Evolutionary conservation across 495 filamentous ascomycete genomes (phyloP).

Genomic region (Thermothielavioides terrestris): DNA sequence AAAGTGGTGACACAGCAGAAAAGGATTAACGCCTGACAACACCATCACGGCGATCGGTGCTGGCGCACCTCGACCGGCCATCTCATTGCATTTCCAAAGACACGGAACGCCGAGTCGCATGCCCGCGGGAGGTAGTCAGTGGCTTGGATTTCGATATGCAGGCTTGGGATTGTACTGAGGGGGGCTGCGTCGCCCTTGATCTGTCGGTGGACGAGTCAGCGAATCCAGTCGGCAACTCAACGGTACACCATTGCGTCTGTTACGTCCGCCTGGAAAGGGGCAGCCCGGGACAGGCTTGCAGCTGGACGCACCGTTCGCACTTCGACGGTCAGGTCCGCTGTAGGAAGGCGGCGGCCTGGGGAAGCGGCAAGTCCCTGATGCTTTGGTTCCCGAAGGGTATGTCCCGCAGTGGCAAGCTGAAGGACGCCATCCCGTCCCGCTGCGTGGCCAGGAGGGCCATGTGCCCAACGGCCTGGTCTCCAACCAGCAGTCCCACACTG

Average conservation of each 20-base stretch:
- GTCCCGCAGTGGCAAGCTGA: constrained; percentile 10
- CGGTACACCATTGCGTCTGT: too few relatives aligned
- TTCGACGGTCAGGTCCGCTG: constrained; percentile 12
- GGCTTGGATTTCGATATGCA: constrained; percentile 18
- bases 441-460: constrained; percentile 19
- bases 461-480: constrained; percentile 11
- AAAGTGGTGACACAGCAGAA: constrained; percentile 10
- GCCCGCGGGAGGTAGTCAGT: constrained; percentile 10
- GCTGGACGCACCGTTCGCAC: constrained; percentile 17
- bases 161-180: constrained; percentile 7
- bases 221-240: too few relatives aligned
- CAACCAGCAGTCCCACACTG: constrained; percentile 24
- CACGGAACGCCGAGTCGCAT: constrained; percentile 13
- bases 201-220: constrained; percentile 6
- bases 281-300: too few relatives aligned
- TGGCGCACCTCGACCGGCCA: constrained; percentile 13
- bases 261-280: too few relatives aligned
- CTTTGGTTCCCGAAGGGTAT: constrained; percentile 4
- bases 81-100: constrained; percentile 12
- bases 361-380: constrained; percentile 1
- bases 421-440: constrained; percentile 5
- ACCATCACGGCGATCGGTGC: not conserved
- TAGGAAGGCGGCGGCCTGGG: constrained; percentile 11
- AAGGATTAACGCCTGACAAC: constrained; percentile 7
- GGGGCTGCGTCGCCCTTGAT: constrained; percentile 9